Evolutionary conservation across 148 eudicot genomes (phyloP), one percentile per base, ranked within the genome.

Genomic region (Fallopia convolvulus): DNA sequence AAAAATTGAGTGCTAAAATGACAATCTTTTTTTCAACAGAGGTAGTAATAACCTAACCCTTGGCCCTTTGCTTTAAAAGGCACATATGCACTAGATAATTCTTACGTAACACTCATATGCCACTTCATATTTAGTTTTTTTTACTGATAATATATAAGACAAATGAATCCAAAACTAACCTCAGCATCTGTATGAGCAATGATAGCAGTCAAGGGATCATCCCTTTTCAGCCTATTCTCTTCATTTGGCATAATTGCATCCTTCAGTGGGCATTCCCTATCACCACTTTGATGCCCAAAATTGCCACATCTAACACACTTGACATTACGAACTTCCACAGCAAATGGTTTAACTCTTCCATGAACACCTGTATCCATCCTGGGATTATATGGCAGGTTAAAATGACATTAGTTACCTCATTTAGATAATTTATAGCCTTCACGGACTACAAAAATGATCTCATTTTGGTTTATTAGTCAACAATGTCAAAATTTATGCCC

Each of bases 281-380:
- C 99, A 81, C 99, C 99, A 84, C 97, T 96, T 81, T 96, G 99
- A 81, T 96, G 99, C 65, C 99, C 99, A 78, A 75, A 90, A 39
- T 13, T 88, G 44, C 98, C 98, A 74, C 99, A 96, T 83, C 99
- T 91, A 46, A 91, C 84, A 89, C 99, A 96, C 82, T 96, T 96
- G 72, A 96, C 98, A 84, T 96, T 96, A 44, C 99, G 97, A 47
- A 96, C 83, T 83, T 96, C 98, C 75, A 93, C 83, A 74, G 92
- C 99, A 89, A 96, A 96, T 50, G 98, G 99, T 78, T 87, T 93
- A 14, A 81, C 89, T 83, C 99, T 85, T 56, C 87, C 99, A 81
- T 88, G 63, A 81, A 84, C 90, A 46, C 99, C 99, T 72, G 99
- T 96, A 80, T 96, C 99, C 82, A 93, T 52, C 90, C 99, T 96